phyloP scores from a whole-genome alignment of 2,329 filamentous ascomycete genomes.

The Botrytis fabae region DNA sequence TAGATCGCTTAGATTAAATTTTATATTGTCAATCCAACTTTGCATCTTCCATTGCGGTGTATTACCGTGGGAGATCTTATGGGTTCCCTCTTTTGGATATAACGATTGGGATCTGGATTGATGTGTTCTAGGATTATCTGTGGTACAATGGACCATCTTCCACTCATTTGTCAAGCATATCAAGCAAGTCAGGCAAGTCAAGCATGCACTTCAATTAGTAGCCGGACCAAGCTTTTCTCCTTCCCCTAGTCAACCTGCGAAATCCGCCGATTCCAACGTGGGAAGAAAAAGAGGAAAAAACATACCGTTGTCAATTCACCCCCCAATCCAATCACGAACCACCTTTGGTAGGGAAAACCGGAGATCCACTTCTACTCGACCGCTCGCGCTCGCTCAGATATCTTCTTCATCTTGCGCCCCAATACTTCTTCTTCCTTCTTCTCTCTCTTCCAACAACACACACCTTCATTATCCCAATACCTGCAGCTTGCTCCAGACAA shows the following conservation, averaged over 20 bases:
- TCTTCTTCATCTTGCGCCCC: conserved; percentile 2
- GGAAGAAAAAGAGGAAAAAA: neutral
- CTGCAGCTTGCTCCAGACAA: conserved; percentile 13
- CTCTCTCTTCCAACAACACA: conserved; percentile 5
- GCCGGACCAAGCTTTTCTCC: neutral
- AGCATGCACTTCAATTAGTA: neutral
- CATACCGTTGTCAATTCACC: neutral
- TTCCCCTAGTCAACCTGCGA: conserved; percentile 9
- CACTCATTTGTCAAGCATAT: neutral
- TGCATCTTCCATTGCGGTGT: neutral
- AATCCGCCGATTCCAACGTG: neutral
- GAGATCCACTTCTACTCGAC: neutral
- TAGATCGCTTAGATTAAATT: neutral
- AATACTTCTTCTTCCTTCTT: neutral
- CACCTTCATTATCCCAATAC: conserved; percentile 7
- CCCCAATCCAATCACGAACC: conserved; percentile 1
- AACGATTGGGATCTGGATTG: neutral
- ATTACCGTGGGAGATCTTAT: neutral
- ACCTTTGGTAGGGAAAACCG: neutral
- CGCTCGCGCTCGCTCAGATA: neutral
- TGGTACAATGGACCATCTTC: neutral
- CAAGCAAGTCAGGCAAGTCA: neutral
- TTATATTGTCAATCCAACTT: neutral
- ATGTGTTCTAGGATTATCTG: neutral
- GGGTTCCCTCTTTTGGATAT: conserved; percentile 3